Base-by-base conservation (phyloP, 495 filamentous ascomycete species). In the Saxophila tyrrhenica region DNA sequence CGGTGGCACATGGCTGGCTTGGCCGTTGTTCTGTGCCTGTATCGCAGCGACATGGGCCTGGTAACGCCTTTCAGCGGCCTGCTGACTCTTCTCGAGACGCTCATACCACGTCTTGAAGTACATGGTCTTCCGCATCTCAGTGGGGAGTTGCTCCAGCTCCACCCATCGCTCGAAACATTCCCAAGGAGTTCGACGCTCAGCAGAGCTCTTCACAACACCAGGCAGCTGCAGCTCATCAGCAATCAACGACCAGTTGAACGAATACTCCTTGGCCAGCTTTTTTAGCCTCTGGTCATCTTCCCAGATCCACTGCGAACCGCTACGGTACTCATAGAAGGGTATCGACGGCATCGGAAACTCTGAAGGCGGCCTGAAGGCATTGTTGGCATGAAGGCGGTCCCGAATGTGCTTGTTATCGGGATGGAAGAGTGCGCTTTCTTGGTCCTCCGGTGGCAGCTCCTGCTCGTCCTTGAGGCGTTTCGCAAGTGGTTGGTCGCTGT, bases 81-180 rank as follows among this genome's bases (percentile, higher is more conserved):
- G 75, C 55, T 90, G 82, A 19, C 89, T 89, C 29, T 80, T 77
- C 58, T 95, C 87, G 46, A 95, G 81, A 41, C 89, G 75, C 54
- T 75, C 75, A 59, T 87, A 84, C 63, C 91, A 95, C 10, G 85
- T 78, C 63, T 86, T 72, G 75, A 95, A 97, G 65, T 95, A 97
- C 38, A 84, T 85, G 2, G 85, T 94, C 69, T 95, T 94, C 22
- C 80, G 80, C 85, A 96, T 92, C 52, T 98, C 92, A 39, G 79
- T 79, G 17, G 89, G 89, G 35, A 95, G 69, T 3, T 88, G 88
- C 70, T 96, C 92, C 10, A 97, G 71, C 51, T 83, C 80, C 16
- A 95, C 81, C 89, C 91, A 97, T 38, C 94, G 81, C 65, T 98
- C 92, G 62, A 97, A 98, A 64, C 92, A 98, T 70, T 98, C 92